Evolutionary conservation across 2,329 filamentous ascomycete species (phyloP), one percentile per base, ranked within the genome.

Genomic region (Albophoma yamanashiensis): DNA sequence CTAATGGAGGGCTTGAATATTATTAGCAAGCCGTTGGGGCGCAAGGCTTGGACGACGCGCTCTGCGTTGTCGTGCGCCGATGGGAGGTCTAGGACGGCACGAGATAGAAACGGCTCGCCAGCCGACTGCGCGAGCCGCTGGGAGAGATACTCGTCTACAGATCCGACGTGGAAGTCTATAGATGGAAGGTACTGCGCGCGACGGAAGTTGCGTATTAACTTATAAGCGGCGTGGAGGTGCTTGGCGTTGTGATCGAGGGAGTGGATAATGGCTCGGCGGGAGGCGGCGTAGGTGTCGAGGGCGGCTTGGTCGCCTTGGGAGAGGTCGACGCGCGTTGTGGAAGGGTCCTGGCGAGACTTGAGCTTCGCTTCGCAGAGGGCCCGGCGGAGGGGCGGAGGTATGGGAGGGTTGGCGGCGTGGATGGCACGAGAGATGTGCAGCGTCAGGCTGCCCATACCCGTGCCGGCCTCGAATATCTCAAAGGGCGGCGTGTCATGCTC

Each of bases 391-490:
- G 71, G 67, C 0, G 80, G 79, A 7, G 81, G 74, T 4, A 75
- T 58, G 8, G 78, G 73, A 2, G 82, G 75, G 67, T 92, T 92
- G 22, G 85, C 88, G 53, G 83, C 89, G 69, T 92, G 88, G 55
- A 94, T 83, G 3, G 89, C 89, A 58, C 89, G 82, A 38, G 89
- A 86, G 27, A 94, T 78, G 68, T 92, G 84, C 5, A 94, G 73
- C 0, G 89, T 93, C 61, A 94, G 74, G 40, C 87, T 86, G 61
- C 90, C 91, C 78, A 92, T 89, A n/a, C 90, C 91, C 4, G 90
- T 94, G 20, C 91, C 90, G 55, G 89, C 89, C 73, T 94, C 91
- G 58, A 94, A 85, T 53, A 94, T 89, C 69, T 93, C 88, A 15
- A 92, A 71, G 0, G 80, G 82, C 11, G 76, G 72, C 17, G 72